Evolutionary conservation across 2,329 filamentous ascomycete genomes (phyloP), one percentile per base, ranked within the genome.

Genomic region (Penicillium psychrosexuale): DNA sequence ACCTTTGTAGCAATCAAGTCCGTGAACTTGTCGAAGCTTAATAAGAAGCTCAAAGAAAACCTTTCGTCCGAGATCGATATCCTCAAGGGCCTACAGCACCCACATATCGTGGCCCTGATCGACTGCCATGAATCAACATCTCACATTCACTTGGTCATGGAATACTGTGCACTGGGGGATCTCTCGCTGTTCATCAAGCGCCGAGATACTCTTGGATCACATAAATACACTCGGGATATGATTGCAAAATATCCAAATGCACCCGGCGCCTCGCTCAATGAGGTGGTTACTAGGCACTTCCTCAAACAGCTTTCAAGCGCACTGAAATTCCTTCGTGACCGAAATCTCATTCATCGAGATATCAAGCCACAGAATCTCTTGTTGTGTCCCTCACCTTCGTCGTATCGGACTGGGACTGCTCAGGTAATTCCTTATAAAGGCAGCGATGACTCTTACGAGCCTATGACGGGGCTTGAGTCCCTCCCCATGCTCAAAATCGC

Each of bases 351-450:
- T 47, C 94, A 99, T 77, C 90, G 94, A 64, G 94, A 99, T 71
- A 89, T 99, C 66, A 99, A 99, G 72, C 94, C 94, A 5, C 94
- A 99, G 71, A 99, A 99, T 66, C 83, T 99, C 5, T 81, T 99
- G 1, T 82, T 99, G 17, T 88, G 96, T 43, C 94, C 94, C 2
- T 89, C 92, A 1, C 84, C 84, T 31, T 80, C 85, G 7, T 85
- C 85, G 47, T 94, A 89, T 70, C 79, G 87, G 53, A 80, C 83
- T 53, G 80, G 82, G 45, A 77, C 79, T 55, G 82, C 84, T 51
- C 80, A 84, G 56, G 78, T 81, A 33, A 83, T 88, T 56, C 86
- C 89, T 17, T 86, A 94, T 55, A 86, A 94, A 71, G 88, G 87
- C 48, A 92, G 89, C 66, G 86, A 88, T 40, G 85, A 92, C 69